Base-by-base conservation (phyloP, 1,139 yeast genomes). In the Geotrichum citri-aurantii region DNA sequence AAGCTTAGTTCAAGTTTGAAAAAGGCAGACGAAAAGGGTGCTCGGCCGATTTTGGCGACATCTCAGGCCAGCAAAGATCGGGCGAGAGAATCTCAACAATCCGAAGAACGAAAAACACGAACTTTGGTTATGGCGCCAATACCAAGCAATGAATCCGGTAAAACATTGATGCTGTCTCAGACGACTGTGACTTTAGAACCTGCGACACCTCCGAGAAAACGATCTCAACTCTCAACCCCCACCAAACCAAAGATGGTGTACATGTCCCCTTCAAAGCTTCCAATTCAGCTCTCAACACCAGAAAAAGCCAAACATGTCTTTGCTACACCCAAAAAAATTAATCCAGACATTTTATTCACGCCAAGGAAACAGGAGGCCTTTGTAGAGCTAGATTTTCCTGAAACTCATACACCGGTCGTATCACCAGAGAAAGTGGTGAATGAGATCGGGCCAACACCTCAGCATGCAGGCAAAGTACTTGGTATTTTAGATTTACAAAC, bases 381-480 rank as follows among this genome's bases (percentile, higher is more conserved):
- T 40, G 40, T 31, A 19, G 10, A 42, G 12, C 19, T 31, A 31
- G 19, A 23, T 4, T 19, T 27, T 47, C 57, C 46, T 3, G 51
- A 50, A 10, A 33, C 31, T 11, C 19, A 24, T 31, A 48, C 52
- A 14, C 56, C 55, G 6, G 17, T 40, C 11, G 48, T 31, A 23
- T 53, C 44, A 8, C 44, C 44, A 4, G 21, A 37, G 14, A 37
- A 37, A 17, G 5, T 37, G 2, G 51, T 59, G 3, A 57, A 64
- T 0, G 85, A 82, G 62, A 68, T 86, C 19, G 92, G 92, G 0
- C 93, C 93, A 0, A 86, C 93, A 0, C 93, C 93, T 0, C 92
- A 86, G 63, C 78, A 86, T 10, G 79, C 84, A 61, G 93, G 93
- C 0, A 78, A 83, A 48, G 88, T 86, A 0, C 67, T 85, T 50